A percentile compares a stretch with the other conserved stretches of the same genome.
Conservation (phyloP, 768 basidiomycete species). For the Chalciporus sphaerocephalus region DNA sequence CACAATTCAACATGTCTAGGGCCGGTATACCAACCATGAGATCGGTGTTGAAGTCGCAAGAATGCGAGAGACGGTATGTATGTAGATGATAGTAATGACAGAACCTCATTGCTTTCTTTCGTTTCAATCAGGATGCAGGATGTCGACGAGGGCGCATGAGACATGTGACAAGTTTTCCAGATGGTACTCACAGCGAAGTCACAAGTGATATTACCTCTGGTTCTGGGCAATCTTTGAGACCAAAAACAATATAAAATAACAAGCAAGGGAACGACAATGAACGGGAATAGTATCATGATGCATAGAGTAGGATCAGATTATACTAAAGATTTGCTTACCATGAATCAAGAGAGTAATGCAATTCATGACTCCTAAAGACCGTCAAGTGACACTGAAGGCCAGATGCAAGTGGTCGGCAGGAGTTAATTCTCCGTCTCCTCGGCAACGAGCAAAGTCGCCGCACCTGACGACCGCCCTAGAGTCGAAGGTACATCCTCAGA, state of each 20-base stretch:
- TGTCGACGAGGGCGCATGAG: too few relatives aligned
- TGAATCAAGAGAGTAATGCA: conserved; percentile 7
- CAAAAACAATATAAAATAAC: background rate
- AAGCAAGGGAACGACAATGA: background rate
- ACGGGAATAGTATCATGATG: conserved; percentile 5
- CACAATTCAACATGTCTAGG: too few relatives aligned
- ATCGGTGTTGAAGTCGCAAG: too few relatives aligned
- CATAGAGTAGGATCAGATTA: conserved; percentile 10
- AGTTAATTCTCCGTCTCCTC: conserved; percentile 4
- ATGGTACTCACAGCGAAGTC: too few relatives aligned
- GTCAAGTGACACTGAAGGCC: background rate
- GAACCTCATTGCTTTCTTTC: too few relatives aligned
- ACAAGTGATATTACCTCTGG: too few relatives aligned
- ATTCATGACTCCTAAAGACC: background rate
- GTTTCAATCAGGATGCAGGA: too few relatives aligned
- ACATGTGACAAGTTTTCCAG: too few relatives aligned
- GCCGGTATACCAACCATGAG: too few relatives aligned
- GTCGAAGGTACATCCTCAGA: conserved; percentile 21
- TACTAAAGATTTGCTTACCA: background rate
- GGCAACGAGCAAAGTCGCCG: conserved; percentile 8
- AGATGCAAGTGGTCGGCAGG: background rate
- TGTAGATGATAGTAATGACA: too few relatives aligned
- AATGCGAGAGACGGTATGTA: too few relatives aligned
- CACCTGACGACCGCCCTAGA: conserved; percentile 26
- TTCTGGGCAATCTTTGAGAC: background rate